A percentile compares a stretch with the other conserved stretches of the same genome.
Conservation (phyloP, 2,329 filamentous ascomycete genomes). For the Diplodia corticola region DNA sequence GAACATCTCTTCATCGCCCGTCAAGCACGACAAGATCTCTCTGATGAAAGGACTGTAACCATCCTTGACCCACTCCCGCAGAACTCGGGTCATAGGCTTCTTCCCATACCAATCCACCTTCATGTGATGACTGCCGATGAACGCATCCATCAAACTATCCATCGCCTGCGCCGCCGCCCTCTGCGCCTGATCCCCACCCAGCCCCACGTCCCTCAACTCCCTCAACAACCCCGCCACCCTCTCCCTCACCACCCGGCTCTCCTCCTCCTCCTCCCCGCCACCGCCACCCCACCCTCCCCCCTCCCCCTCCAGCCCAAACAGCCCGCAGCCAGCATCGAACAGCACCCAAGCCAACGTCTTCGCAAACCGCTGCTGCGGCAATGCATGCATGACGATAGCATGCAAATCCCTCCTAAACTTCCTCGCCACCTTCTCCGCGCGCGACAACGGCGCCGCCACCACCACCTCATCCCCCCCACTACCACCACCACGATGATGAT, state of each 20-base stretch:
- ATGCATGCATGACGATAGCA: slow-evolving; percentile 65
- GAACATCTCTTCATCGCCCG: slow-evolving; percentile 39
- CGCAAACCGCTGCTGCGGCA: slow-evolving; percentile 53
- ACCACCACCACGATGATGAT: no score
- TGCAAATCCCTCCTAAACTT: slow-evolving; percentile 64
- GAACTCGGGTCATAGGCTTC: slow-evolving; percentile 58
- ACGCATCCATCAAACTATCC: slow-evolving; percentile 64
- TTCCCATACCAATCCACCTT: slow-evolving; percentile 59
- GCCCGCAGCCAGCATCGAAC: slow-evolving; percentile 50
- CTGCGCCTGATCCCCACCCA: slow-evolving; percentile 69
- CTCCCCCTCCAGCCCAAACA: slow-evolving; percentile 44
- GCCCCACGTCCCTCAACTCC: slow-evolving; percentile 63
- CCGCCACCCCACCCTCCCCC: neutral
- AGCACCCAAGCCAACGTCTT: slow-evolving; percentile 58
- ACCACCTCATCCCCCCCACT: no score
- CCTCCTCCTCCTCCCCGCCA: slow-evolving; percentile 17
- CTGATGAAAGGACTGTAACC: slow-evolving; percentile 65
- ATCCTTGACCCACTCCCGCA: slow-evolving; percentile 69
- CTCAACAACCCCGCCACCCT: slow-evolving; percentile 48
- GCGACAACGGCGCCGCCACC: slow-evolving; percentile 43
- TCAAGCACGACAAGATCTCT: slow-evolving; percentile 55
- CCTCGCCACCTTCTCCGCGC: slow-evolving; percentile 32
- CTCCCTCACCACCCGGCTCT: slow-evolving; percentile 1
- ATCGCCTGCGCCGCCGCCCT: slow-evolving; percentile 71
- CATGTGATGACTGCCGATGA: slow-evolving; percentile 62